These are phyloP conservation scores for Bidens hawaiensis DNA, from an alignment of 140 eudicot genomes.

Conservation along the genomic window DNA sequence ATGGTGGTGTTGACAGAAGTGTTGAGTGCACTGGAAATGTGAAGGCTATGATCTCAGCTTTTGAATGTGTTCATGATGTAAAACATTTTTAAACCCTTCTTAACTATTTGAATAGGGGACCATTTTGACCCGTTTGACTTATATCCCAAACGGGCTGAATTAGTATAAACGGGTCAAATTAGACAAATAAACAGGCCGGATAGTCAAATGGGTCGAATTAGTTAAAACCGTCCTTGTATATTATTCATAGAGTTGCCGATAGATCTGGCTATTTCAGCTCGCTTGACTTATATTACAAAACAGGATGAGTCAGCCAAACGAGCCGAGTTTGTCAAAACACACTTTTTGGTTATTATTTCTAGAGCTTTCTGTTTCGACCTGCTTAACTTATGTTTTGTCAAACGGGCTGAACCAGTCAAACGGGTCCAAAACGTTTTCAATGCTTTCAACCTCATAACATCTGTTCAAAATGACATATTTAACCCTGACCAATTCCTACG, in stretches of 20 bases:
- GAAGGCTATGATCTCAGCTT: constrained; percentile 80
- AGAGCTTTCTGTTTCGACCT: no score
- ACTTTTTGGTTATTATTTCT: no score
- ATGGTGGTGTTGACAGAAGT: constrained; percentile 90
- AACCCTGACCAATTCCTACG: neutral
- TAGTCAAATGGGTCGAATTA: no score
- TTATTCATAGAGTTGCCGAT: no score
- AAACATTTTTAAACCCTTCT: neutral
- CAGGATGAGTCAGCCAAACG: no score
- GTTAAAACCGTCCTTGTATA: no score
- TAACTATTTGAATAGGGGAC: neutral
- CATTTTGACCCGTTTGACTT: neutral
- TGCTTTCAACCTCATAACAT: neutral
- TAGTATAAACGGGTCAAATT: neutral
- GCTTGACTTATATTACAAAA: no score
- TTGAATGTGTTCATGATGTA: constrained; percentile 95
- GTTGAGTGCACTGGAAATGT: constrained; percentile 83
- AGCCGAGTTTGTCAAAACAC: no score
- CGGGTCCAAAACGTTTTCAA: neutral
- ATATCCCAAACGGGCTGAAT: neutral
- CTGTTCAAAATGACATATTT: neutral
- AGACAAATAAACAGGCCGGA: no score
- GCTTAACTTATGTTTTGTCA: no score
- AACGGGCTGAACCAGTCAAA: no score
- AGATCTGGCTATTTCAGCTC: no score